phyloP scores from a whole-genome alignment of 192 early-diverging fungal species.

The Endogone sp. region DNA sequence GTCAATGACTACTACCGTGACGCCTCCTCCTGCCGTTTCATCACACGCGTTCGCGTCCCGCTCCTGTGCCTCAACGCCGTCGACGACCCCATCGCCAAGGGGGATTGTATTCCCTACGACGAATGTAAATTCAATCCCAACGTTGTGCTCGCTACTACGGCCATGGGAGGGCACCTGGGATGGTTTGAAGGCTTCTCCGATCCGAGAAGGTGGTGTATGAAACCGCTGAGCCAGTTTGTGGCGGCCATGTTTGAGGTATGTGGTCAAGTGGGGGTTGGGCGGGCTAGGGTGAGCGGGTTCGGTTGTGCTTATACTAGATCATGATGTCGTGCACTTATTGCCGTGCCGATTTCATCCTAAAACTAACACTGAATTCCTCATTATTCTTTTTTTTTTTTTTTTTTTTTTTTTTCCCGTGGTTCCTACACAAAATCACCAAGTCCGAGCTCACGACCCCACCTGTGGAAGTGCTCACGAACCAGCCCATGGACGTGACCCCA shows the following conservation, averaged over 20 bases:
- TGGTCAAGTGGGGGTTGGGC: neutral
- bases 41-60: conserved; percentile 68
- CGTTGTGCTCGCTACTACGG: conserved; percentile 75
- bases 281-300: no score
- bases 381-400: no score
- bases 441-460: no score
- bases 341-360: no score
- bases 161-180: conserved; percentile 87
- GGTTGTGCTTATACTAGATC: no score
- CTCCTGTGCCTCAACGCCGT: conserved; percentile 79
- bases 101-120: conserved; percentile 64
- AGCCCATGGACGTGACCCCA: no score
- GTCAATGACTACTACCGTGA: conserved; percentile 78
- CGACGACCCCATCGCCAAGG: conserved; percentile 87
- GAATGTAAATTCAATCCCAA: conserved; percentile 75
- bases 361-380: no score
- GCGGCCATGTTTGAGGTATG: conserved; percentile 45
- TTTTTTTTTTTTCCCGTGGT: no score
- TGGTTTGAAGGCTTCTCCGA: conserved; percentile 65
- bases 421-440: no score
- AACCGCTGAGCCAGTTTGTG: conserved; percentile 66
- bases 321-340: no score
- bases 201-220: conserved; percentile 56
- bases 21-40: conserved; percentile 55
- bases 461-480: no score